These are phyloP conservation scores for Cucumis cinereus DNA, from an alignment of 306 rosid species.

Conservation along the genomic window DNA sequence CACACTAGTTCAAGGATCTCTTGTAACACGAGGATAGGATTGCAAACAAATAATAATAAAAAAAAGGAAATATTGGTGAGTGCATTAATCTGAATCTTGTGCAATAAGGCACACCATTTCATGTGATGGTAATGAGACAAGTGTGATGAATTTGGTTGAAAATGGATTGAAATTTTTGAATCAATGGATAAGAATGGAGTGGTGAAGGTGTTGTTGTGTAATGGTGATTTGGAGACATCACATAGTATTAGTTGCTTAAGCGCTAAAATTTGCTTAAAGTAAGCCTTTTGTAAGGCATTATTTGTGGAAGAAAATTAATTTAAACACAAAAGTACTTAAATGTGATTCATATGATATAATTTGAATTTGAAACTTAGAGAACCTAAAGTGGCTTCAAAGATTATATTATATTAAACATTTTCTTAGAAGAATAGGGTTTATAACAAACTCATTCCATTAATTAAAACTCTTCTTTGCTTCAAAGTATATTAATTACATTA, in stretches of 20 bases:
- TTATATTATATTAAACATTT: constrained; percentile 16
- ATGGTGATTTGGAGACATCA: constrained; percentile 16
- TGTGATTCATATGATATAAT: background rate
- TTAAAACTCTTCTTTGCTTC: constrained; percentile 51
- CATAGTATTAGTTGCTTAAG: constrained; percentile 69
- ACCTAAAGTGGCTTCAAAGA: constrained; percentile 71
- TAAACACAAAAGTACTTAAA: background rate
- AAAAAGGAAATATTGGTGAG: background rate
- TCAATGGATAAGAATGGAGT: background rate
- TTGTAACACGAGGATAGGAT: no score
- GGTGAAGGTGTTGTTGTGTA: background rate
- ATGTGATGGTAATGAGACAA: background rate
- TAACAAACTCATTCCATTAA: background rate
- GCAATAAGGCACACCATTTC: background rate
- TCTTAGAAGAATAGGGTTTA: background rate
- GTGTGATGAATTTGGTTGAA: background rate
- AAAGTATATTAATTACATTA: constrained; percentile 32
- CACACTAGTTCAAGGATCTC: no score
- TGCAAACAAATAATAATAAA: no score
- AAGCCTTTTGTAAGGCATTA: constrained; percentile 7
- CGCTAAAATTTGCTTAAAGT: constrained; percentile 48
- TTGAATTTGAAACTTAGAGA: constrained; percentile 5
- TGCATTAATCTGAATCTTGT: background rate
- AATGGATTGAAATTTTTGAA: constrained; percentile 5
- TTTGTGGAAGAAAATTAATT: background rate